Evolutionary conservation across 2,329 filamentous ascomycete species (phyloP).

Genomic region (Xylariales sp.): DNA sequence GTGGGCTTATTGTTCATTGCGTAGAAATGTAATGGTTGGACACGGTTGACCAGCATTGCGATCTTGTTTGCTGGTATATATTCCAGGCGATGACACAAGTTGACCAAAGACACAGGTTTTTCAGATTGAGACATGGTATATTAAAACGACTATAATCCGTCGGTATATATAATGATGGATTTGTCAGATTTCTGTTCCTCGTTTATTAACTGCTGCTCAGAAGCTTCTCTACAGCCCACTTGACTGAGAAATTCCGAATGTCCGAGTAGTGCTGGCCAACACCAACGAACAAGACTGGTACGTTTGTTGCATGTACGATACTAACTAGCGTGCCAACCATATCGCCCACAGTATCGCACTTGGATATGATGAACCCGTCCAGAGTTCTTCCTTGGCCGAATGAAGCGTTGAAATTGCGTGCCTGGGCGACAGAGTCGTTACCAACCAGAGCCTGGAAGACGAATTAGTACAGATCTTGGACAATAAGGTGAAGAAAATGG

Average conservation of each 20-base stretch:
- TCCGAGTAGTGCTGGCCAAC: conserved; percentile 68
- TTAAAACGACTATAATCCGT: no score
- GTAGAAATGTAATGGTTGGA: no score
- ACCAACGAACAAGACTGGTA: conserved; percentile 89
- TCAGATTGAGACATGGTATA: no score
- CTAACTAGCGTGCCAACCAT: conserved; percentile 96
- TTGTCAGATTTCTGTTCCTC: no score
- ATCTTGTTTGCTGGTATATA: no score
- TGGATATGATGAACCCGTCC: conserved; percentile 97
- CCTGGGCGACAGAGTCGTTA: conserved; percentile 92
- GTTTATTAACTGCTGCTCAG: conserved; percentile 41
- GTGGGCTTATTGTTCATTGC: no score
- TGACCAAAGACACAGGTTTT: no score
- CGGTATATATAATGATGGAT: no score
- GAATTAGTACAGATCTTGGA: conserved; percentile 4
- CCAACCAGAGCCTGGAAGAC: conserved; percentile 72
- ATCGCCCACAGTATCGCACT: conserved; percentile 98
- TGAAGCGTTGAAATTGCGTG: conserved; percentile 89
- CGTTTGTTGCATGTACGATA: conserved; percentile 95
- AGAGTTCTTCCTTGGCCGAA: conserved; percentile 78
- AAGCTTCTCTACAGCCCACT: conserved; percentile 65
- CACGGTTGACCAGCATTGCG: no score
- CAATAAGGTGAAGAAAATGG: no score
- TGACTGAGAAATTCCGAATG: conserved; percentile 64
- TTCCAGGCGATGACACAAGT: no score